Evolutionary conservation across 208 protist species (phyloP).

Genomic region (Trypanosoma grayi): DNA sequence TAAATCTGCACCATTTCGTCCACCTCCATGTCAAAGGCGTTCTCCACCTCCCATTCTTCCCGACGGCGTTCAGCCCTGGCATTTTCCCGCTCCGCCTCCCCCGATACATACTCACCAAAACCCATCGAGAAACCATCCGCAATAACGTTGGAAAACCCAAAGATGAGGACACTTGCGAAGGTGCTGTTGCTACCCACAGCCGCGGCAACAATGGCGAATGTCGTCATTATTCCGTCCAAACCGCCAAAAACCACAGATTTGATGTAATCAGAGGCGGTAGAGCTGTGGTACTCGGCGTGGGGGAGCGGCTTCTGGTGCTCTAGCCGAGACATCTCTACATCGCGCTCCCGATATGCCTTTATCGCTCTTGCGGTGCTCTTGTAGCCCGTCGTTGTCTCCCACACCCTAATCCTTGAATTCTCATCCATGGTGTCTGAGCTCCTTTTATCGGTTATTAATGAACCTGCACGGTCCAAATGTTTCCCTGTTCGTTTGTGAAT

Average conservation of each 20-base stretch:
- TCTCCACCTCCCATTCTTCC: slow-evolving; percentile 95
- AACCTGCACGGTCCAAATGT: no score
- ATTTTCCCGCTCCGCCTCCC: slow-evolving; percentile 91
- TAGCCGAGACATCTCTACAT: slow-evolving; percentile 70
- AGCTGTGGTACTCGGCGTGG: slow-evolving; percentile 76
- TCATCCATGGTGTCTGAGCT: no score
- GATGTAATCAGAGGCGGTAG: slow-evolving; percentile 88
- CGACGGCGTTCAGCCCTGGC: slow-evolving; percentile 75
- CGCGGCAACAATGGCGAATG: slow-evolving; percentile 93
- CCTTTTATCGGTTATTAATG: no score
- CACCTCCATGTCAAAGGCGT: slow-evolving; percentile 91
- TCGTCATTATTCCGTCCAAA: slow-evolving; percentile 95
- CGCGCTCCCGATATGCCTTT: slow-evolving; percentile 51
- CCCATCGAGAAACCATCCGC: slow-evolving; percentile 96
- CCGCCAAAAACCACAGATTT: slow-evolving; percentile 95
- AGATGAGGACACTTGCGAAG: slow-evolving; percentile 82
- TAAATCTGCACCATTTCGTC: slow-evolving; percentile 96
- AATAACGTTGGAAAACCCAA: slow-evolving; percentile 94
- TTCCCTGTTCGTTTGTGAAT: no score
- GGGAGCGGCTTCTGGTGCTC: slow-evolving; percentile 80
- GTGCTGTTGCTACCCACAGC: slow-evolving; percentile 86
- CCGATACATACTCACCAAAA: slow-evolving; percentile 93
- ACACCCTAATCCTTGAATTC: no score
- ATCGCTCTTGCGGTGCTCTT: slow-evolving; percentile 72
- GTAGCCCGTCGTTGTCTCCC: slow-evolving; percentile 42